Percentiles rank a stretch among this genome's conserved stretches.
Evolutionary conservation across 352 stramenopile species (phyloP).

Genomic region (Paralagenidium karlingii): DNA sequence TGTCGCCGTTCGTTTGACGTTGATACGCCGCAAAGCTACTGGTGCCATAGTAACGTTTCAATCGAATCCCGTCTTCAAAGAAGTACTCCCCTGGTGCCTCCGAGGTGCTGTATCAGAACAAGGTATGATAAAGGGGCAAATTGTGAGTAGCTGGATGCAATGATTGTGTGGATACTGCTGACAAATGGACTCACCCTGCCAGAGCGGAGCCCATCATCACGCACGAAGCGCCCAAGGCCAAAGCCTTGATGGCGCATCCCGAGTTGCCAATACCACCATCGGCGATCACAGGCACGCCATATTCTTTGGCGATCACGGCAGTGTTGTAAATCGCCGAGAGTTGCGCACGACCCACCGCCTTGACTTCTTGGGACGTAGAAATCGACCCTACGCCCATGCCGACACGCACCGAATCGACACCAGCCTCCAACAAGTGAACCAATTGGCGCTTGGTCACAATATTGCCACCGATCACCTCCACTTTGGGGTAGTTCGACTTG

Average conservation of each 20-base stretch:
- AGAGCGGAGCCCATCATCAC: slow-evolving; percentile 99
- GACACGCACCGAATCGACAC: slow-evolving; percentile 96
- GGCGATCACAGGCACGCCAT: slow-evolving; percentile 95
- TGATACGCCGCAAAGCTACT: slow-evolving; percentile 92
- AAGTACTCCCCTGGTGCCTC: slow-evolving; percentile 99
- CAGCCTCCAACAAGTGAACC: slow-evolving; percentile 93
- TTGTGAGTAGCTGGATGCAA: too few relatives aligned
- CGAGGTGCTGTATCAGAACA: slow-evolving; percentile 78
- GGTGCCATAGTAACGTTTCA: slow-evolving; percentile 99
- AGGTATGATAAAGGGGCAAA: too few relatives aligned
- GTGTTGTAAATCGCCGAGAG: slow-evolving; percentile 98
- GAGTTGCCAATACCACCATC: slow-evolving; percentile 96
- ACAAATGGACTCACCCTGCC: slow-evolving; percentile 42
- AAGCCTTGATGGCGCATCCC: slow-evolving; percentile 95
- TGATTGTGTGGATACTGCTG: too few relatives aligned
- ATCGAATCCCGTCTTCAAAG: slow-evolving; percentile 96
- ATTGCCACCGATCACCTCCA: slow-evolving; percentile 98
- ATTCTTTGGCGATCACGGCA: slow-evolving; percentile 84
- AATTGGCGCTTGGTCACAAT: slow-evolving; percentile 95
- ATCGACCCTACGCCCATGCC: slow-evolving; percentile 99
- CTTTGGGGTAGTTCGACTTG: slow-evolving; percentile 82
- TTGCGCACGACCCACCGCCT: slow-evolving; percentile 94
- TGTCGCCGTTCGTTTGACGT: slow-evolving; percentile 65
- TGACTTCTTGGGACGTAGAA: slow-evolving; percentile 98
- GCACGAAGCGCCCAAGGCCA: slow-evolving; percentile 91